Evolutionary conservation across 352 stramenopile species (phyloP).

Genomic region (Globisporangium mamillatum): DNA sequence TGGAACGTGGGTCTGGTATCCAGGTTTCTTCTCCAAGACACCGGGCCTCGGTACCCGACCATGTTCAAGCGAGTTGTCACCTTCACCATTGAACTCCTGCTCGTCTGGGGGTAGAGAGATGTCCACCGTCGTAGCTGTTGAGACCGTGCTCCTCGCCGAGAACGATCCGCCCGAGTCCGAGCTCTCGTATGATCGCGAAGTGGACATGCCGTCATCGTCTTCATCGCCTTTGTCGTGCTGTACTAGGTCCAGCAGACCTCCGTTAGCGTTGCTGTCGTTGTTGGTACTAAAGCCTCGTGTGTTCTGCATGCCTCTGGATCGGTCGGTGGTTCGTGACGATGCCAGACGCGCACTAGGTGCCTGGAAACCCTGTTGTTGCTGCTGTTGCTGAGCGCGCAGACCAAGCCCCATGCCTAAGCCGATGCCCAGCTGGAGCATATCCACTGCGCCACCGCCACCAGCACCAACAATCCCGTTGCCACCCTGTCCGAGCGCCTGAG

Average conservation of each 20-base stretch:
- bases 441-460: slow-evolving; percentile 26
- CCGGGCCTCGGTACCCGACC: slow-evolving; percentile 15
- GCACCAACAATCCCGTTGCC: slow-evolving; percentile 10
- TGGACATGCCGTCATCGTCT: slow-evolving; percentile 23
- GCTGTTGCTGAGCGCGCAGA: slow-evolving; percentile 53
- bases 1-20: slow-evolving; percentile 50
- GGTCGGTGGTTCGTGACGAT: slow-evolving; percentile 8
- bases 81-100: slow-evolving; percentile 27
- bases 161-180: slow-evolving; percentile 25
- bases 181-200: slow-evolving; percentile 29
- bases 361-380: background rate
- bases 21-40: slow-evolving; percentile 47
- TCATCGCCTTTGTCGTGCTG: slow-evolving; percentile 24
- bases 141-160: slow-evolving; percentile 32
- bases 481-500: slow-evolving; percentile 53
- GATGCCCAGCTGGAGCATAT: slow-evolving; percentile 81
- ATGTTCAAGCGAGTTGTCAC: background rate
- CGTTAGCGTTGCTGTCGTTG: background rate
- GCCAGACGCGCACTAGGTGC: background rate
- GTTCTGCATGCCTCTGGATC: slow-evolving; percentile 2
- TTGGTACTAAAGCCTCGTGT: background rate
- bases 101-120: slow-evolving; percentile 59
- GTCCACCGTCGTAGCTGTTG: slow-evolving; percentile 39
- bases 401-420: slow-evolving; percentile 89
- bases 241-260: slow-evolving; percentile 2